These are phyloP conservation scores for Schwanniomyces sp. DNA, from an alignment of 805 yeast genomes.

Conservation along the genomic window DNA sequence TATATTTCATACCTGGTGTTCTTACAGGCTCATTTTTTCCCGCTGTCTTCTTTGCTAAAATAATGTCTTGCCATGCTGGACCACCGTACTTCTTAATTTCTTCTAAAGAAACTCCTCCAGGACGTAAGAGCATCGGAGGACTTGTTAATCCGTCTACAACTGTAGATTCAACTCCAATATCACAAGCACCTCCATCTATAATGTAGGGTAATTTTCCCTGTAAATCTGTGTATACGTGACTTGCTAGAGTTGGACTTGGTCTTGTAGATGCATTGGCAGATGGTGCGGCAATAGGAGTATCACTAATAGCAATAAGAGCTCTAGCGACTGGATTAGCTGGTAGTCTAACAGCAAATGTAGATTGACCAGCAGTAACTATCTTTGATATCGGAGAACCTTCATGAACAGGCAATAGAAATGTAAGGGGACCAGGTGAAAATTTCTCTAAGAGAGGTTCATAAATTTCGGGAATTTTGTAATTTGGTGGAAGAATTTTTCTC, in stretches of 20 bases:
- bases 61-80: constrained; percentile 58
- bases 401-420: constrained; percentile 72
- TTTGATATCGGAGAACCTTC: constrained; percentile 55
- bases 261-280: constrained; percentile 95
- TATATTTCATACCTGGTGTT: constrained; percentile 98
- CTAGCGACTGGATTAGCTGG: constrained; percentile 89
- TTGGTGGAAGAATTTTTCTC: constrained; percentile 51
- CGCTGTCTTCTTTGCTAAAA: constrained; percentile 65
- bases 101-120: constrained; percentile 90
- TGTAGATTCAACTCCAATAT: constrained; percentile 91
- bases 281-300: constrained; percentile 94
- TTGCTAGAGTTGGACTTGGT: constrained; percentile 90
- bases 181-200: constrained; percentile 86
- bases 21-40: constrained; percentile 67
- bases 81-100: constrained; percentile 71
- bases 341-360: constrained; percentile 88
- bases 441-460: constrained; percentile 63
- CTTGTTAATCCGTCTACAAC: constrained; percentile 84
- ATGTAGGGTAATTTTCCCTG: constrained; percentile 79
- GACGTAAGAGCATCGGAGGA: constrained; percentile 89
- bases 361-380: constrained; percentile 81
- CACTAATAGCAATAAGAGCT: constrained; percentile 80
- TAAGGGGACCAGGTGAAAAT: constrained; percentile 97
- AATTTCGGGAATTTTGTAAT: constrained; percentile 59
- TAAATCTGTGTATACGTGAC: constrained; percentile 81